Evolutionary conservation across 768 basidiomycete genomes (phyloP), one percentile per base, ranked within the genome.

Genomic region (Tricholoma furcatifolium): DNA sequence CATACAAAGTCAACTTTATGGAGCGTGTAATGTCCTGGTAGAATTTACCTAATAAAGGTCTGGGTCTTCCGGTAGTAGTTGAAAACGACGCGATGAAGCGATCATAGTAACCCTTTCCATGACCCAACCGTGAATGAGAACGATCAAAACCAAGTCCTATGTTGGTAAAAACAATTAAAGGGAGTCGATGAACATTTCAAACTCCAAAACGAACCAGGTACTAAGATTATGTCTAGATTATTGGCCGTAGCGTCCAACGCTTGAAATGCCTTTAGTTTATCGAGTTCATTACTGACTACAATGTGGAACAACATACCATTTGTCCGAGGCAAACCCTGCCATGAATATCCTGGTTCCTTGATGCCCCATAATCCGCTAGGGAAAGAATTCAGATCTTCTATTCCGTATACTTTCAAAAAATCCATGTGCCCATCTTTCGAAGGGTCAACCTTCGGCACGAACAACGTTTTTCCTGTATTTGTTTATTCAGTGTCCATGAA

Each of bases 71-170:
- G 47, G 68, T 70, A 48, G 68, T 70, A 12, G 70, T 61, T 27
- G 72, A 65, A 54, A 89, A 90, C 1, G 74, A 65, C 2, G 81
- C 68, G 32, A 92, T 72, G 68, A 88, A 92, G 12, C 77, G 74
- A 68, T 92, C 90, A 59, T 92, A 92, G 69, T 87, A 91, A 6
- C 90, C 90, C 66, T 88, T 92, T 20, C 90, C 89, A 58, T 91
- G 88, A 9, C 90, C 90, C 24, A 92, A 76, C 27, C 90, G 83
- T 43, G 82, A 82, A 49, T 85, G 65, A 14, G 78, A 77, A 38
- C 71, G 74, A 69, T 91, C 89, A 59, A 91, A 92, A 9, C 85
- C 90, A 43, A 92, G 78, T 39, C 87, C 90, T 87, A 31, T 41
- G 20, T 14, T 11, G 6, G 15, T 65, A 32, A 1, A 21, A 40